phyloP scores from a whole-genome alignment of 2,329 filamentous ascomycete genomes.

The Fonsecaea multimorphosa region DNA sequence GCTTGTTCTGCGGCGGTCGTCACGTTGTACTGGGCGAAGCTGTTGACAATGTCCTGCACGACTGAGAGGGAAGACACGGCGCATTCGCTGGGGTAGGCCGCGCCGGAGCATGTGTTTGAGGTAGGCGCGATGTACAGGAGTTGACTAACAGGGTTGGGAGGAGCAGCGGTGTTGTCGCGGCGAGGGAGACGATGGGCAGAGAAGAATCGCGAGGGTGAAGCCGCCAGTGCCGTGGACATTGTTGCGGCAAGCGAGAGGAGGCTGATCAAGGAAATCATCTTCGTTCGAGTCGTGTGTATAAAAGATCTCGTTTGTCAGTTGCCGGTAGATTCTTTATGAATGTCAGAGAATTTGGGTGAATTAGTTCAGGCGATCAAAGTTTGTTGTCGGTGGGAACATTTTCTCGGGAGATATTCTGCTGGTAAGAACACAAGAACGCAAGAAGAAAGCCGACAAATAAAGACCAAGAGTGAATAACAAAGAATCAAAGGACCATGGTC shows the following conservation, averaged over 20 bases:
- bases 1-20: constrained; percentile 66
- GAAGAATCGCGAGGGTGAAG: not conserved
- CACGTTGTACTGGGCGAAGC: constrained; percentile 65
- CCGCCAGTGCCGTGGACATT: not conserved
- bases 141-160: constrained; percentile 27
- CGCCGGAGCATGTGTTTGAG: constrained; percentile 30
- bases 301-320: too few species aligned
- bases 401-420: too few species aligned
- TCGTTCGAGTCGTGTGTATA: too few species aligned
- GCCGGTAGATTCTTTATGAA: too few species aligned
- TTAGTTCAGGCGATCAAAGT: too few species aligned
- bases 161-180: not conserved
- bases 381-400: too few species aligned
- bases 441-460: too few species aligned
- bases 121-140: constrained; percentile 34
- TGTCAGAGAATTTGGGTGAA: too few species aligned
- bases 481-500: too few species aligned
- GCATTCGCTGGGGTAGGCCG: constrained; percentile 32
- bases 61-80: constrained; percentile 23
- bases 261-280: not conserved
- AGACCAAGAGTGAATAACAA: too few species aligned
- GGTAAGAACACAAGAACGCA: too few species aligned
- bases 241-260: constrained; percentile 3
- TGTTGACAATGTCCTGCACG: constrained; percentile 55
- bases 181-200: not conserved